Conservation (phyloP, 1,139 yeast species). For the Scheffersomyces parashehatae region DNA sequence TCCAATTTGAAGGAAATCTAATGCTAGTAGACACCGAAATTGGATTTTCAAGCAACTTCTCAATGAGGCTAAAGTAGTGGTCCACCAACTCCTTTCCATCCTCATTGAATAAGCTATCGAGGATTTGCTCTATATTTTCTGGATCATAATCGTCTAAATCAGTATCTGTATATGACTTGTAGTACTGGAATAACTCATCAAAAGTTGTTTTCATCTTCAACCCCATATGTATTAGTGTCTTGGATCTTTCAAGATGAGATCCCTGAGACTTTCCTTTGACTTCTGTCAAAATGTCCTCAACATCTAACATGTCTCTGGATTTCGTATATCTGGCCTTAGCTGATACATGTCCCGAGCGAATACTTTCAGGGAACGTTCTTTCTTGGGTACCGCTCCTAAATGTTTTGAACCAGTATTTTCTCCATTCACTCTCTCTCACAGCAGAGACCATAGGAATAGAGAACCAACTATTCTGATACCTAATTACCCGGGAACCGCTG, state of each 20-base stretch:
- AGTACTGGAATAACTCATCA: neutral
- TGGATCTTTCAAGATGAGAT: neutral
- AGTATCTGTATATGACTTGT: neutral
- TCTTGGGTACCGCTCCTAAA: neutral
- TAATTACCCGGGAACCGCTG: neutral
- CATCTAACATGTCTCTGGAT: neutral
- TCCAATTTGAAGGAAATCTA: neutral
- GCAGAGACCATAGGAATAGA: neutral
- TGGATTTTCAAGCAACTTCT: neutral
- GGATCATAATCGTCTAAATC: neutral
- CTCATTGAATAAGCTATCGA: neutral
- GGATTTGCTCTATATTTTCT: neutral
- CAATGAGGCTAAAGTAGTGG: neutral
- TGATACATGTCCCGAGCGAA: neutral
- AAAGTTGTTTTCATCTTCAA: neutral
- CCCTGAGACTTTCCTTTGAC: neutral
- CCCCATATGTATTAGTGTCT: neutral
- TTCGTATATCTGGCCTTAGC: neutral
- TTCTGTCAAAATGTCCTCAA: neutral
- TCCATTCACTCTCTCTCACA: constrained; percentile 6
- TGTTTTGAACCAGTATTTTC: constrained; percentile 9
- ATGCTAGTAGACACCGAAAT: neutral
- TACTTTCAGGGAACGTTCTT: neutral
- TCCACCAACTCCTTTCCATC: neutral
- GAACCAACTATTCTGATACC: neutral